Evolutionary conservation across 345 rosid species (phyloP), one percentile per base, ranked within the genome.

Genomic region (Salix exigua): DNA sequence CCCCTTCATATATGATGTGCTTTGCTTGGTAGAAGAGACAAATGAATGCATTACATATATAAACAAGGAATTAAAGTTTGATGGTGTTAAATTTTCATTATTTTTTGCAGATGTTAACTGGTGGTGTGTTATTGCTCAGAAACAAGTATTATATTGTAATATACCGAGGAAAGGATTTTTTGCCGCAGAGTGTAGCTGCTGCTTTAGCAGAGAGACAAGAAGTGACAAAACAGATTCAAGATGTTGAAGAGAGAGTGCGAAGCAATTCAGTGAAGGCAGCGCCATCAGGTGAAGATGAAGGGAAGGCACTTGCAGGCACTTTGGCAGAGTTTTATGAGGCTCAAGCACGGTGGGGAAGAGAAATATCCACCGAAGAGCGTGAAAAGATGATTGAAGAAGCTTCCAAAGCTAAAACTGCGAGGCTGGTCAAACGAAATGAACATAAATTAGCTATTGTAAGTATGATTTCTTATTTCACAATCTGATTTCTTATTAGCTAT

Each of bases 301-400:
- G 84, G 66, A 84, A 83, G 71, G 90, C 87, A 4, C 94, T 83
- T 80, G 98, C 92, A 76, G 99, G 99, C 77, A 89, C 98, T 48
- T 86, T 96, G 83, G 95, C 98, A 17, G 99, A 96, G 85, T 96
- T 96, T 88, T 92, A 93, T 78, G 94, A 96, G 88, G 98, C 97
- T 86, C 96, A 93, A 87, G 88, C 97, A 11, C 88, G 91, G 51
- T 96, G 97, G 98, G 98, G 99, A 66, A 89, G 88, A 84, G 91
- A 89, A 30, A 81, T 90, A 82, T 85, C 97, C 79, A 76, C 88
- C 0, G 90, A 92, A 76, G 98, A 92, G 70, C 96, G 86, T 78
- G 90, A 91, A 86, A 91, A 88, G 86, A 93, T 96, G 97, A 78
- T 91, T 28, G 90, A 93, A 84, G 98, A 96, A 83, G 97, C 90